phyloP scores from a whole-genome alignment of 2,329 filamentous ascomycete genomes.

The Juglanconis oblonga region DNA sequence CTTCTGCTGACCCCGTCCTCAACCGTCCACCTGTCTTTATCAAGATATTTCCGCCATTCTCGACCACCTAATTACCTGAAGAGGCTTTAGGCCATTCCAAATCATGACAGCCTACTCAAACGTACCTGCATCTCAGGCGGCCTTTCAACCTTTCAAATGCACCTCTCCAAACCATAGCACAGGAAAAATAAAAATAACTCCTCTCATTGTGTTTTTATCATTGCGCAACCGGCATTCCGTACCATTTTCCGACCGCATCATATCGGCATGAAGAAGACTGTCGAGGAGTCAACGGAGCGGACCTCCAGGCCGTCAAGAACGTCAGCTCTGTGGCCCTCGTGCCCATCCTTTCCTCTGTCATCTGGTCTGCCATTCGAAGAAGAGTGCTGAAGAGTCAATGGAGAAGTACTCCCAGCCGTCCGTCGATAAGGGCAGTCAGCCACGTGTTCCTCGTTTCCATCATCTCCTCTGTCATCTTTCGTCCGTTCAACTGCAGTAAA shows the following conservation, averaged over 20 bases:
- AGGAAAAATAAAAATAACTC: neutral
- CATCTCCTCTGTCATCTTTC: neutral
- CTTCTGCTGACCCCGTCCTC: neutral
- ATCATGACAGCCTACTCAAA: neutral
- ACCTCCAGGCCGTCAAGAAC: no score
- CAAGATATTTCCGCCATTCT: no score
- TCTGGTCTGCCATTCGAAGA: no score
- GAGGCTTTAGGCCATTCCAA: no score
- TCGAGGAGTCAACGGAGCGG: no score
- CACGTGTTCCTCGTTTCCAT: neutral
- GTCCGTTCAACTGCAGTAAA: neutral
- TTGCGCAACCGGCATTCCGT: neutral
- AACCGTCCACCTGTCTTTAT: no score
- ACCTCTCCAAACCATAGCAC: neutral
- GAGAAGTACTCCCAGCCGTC: no score
- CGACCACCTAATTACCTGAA: no score
- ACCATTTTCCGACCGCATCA: neutral
- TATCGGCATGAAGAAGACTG: neutral
- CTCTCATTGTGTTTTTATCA: conserved; percentile 1
- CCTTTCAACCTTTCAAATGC: neutral
- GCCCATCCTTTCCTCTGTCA: no score
- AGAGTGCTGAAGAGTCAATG: no score
- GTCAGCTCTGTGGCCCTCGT: no score
- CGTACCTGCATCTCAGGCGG: neutral
- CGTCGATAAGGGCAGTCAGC: neutral